Evolutionary conservation across 768 basidiomycete species (phyloP).

Genomic region (Boletus vermiculosoides): DNA sequence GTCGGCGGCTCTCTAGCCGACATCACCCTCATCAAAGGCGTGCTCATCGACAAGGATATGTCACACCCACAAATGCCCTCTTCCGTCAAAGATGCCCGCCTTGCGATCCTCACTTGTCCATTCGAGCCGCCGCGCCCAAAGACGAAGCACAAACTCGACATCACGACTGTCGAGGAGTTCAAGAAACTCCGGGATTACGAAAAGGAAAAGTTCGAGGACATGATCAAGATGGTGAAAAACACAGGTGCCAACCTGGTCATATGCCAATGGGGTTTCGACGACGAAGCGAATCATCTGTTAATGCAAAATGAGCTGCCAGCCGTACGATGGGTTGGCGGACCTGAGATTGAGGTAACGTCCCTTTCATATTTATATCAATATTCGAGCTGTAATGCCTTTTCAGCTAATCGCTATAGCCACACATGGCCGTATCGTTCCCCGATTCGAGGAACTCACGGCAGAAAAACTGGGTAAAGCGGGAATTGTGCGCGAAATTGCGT

Average conservation of each 20-base stretch:
- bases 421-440: constrained; percentile 95
- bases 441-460: constrained; percentile 91
- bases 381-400: background rate
- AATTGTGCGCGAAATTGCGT: constrained; percentile 88
- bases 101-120: constrained; percentile 97
- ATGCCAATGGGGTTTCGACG: constrained; percentile 99
- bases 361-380: background rate
- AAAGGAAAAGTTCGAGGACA: constrained; percentile 92
- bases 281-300: constrained; percentile 96
- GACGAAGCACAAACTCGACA: constrained; percentile 98
- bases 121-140: constrained; percentile 99
- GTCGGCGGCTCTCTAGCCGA: constrained; percentile 97
- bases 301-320: constrained; percentile 98
- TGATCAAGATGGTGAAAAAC: constrained; percentile 96
- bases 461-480: constrained; percentile 94
- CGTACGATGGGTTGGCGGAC: constrained; percentile 98
- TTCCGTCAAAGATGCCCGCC: constrained; percentile 79
- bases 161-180: constrained; percentile 95
- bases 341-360: constrained; percentile 86
- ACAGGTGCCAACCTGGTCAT: constrained; percentile 98
- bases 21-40: constrained; percentile 92
- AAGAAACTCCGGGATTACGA: constrained; percentile 93
- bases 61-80: constrained; percentile 98
- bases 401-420: constrained; percentile 98
- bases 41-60: constrained; percentile 99